Evolutionary conservation across 441 rosid genomes (phyloP).

Genomic region (Eruca vesicaria): DNA sequence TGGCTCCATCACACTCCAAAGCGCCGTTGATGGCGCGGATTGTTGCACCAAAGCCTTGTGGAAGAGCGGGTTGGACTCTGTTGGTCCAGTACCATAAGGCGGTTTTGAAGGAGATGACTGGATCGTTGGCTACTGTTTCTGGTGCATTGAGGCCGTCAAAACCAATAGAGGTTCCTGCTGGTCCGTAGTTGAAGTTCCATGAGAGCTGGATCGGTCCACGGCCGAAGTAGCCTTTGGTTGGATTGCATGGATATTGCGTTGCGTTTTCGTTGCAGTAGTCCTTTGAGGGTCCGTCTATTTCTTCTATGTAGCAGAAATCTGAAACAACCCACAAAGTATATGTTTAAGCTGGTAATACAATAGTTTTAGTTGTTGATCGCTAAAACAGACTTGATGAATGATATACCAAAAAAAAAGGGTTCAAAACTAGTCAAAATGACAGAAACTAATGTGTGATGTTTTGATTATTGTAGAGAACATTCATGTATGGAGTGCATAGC

Average conservation of each 20-base stretch:
- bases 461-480: background rate
- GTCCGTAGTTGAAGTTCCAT: slow-evolving; percentile 51
- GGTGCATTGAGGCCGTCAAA: slow-evolving; percentile 51
- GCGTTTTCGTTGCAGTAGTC: slow-evolving; percentile 30
- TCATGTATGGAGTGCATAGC: too few relatives aligned
- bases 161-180: slow-evolving; percentile 38
- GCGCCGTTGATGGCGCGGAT: slow-evolving; percentile 55
- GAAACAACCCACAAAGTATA: background rate
- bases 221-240: slow-evolving; percentile 38
- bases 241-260: slow-evolving; percentile 34
- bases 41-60: slow-evolving; percentile 70
- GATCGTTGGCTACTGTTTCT: slow-evolving; percentile 55
- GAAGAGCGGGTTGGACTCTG: slow-evolving; percentile 41
- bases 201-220: slow-evolving; percentile 51
- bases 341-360: background rate
- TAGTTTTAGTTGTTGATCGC: background rate
- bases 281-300: slow-evolving; percentile 31
- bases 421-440: background rate
- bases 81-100: slow-evolving; percentile 69
- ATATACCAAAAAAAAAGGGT: background rate
- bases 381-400: background rate
- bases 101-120: slow-evolving; percentile 47
- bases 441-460: background rate
- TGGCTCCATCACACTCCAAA: slow-evolving; percentile 55
- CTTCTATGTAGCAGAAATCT: slow-evolving; percentile 37